Base-by-base conservation (phyloP, 2,329 filamentous ascomycete species). In the Colletotrichum tabaci region DNA sequence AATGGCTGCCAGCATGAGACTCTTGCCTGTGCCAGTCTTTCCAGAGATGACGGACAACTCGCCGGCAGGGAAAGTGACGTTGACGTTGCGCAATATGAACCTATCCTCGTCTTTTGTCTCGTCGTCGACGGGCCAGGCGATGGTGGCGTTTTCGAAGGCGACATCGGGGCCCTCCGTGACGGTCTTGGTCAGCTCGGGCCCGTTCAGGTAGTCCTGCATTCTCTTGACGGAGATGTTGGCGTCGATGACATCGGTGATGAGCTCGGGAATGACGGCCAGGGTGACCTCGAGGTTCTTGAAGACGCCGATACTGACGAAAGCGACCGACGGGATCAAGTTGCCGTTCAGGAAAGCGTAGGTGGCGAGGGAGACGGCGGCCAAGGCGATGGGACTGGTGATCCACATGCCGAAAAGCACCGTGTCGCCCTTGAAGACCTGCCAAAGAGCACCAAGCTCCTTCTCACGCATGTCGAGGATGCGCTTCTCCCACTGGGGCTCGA, bases 1-100 rank as follows among this genome's bases (percentile, higher is more conserved):
- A 35, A 96, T 89, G 0, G 93, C 88, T 1, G 92, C 88, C 8
- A 96, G 85, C 74, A 96, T 83, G 49, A 96, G 82, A 79, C 91
- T 94, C 82, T 96, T 96, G 18, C 94, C 94, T 10, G 90, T 90
- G 0, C 94, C 93, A 0, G 93, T 96, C 77, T 92, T 92, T 0
- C 93, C 93, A 4, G 92, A 93, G 44, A 96, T 90, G 16, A 95
- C 88, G 23, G 90, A 94, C 10, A 96, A 82, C 75, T 93, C 90
- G 21, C 90, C 88, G 18, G 84, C 80, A 0, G 93, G 93, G 75
- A 96, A 94, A 1, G 86, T 86, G 13, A 94, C 77, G 73, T 88
- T 89, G 58, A 95, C 76, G 74, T 92, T 85, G 63, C 88, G 87
- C 23, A 95, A 83, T 16, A 91, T 85, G 75, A 94, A 95, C 44